Evolutionary conservation across 23 red algal species (phyloP).

Genomic region (Cyanidiococcus yangmingshanensis): DNA sequence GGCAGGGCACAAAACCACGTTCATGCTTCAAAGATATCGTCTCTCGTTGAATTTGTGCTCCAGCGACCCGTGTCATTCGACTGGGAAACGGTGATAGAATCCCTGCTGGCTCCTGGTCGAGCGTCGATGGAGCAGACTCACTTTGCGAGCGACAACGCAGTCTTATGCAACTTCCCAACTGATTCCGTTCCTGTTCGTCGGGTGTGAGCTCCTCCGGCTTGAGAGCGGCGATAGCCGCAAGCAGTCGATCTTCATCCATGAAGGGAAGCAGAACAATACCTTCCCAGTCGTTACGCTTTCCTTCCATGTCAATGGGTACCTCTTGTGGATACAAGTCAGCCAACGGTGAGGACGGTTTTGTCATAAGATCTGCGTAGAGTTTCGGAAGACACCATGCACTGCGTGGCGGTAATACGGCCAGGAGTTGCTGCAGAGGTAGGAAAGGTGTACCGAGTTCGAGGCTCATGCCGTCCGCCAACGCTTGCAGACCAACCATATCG

Average conservation of each 20-base stretch:
- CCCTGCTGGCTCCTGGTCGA: background rate
- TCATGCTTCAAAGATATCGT: conserved; percentile 8
- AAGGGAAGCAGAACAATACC: conserved; percentile 86
- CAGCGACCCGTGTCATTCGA: conserved; percentile 27
- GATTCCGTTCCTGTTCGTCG: conserved; percentile 40
- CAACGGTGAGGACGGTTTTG: conserved; percentile 48
- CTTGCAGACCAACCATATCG: conserved; percentile 54
- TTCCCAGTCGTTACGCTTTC: conserved; percentile 94
- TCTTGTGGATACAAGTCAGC: conserved; percentile 55
- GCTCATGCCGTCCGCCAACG: conserved; percentile 22
- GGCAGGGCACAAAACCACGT: conserved; percentile 19
- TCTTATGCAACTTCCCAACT: conserved; percentile 27
- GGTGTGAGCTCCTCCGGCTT: conserved; percentile 23
- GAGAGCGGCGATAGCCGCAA: conserved; percentile 38
- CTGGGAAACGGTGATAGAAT: conserved; percentile 44
- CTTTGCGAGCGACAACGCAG: conserved; percentile 16
- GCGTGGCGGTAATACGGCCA: conserved; percentile 63
- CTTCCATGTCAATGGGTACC: conserved; percentile 73
- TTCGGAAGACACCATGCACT: conserved; percentile 64
- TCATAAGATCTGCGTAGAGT: conserved; percentile 64
- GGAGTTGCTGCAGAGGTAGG: conserved; percentile 66
- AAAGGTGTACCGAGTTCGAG: conserved; percentile 47
- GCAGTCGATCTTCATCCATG: conserved; percentile 59
- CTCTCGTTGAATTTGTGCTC: conserved; percentile 12
- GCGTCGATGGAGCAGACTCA: background rate